Conservation (phyloP, 1,284 basidiomycete species). For the Tremellales sp. region DNA sequence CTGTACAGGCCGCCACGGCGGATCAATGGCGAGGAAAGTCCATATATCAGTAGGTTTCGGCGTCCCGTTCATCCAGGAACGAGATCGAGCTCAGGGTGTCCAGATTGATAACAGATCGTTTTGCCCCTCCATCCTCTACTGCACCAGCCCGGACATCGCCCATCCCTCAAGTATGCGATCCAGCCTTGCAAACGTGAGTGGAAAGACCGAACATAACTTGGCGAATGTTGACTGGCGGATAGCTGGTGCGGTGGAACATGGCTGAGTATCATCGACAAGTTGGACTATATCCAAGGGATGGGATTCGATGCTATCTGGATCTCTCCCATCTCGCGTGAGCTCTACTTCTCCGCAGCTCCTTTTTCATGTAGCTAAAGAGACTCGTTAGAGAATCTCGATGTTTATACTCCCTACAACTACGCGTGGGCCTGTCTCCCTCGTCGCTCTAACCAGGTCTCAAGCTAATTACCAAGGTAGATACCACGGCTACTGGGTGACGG, state of each 20-base stretch:
- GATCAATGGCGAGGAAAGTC: conserved; percentile 46
- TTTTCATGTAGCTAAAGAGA: conserved; percentile 19
- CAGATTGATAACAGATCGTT: conserved; percentile 72
- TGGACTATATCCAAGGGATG: conserved; percentile 72
- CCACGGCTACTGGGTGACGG: conserved; percentile 53
- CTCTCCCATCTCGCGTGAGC: conserved; percentile 28
- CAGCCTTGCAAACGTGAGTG: conserved; percentile 22
- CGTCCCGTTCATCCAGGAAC: not conserved
- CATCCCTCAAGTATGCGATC: conserved; percentile 50
- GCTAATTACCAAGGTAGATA: no score
- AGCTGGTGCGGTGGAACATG: conserved; percentile 75
- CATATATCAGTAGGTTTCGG: conserved; percentile 47
- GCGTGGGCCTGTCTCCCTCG: no score
- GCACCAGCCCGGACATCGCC: conserved; percentile 51
- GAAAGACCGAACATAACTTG: conserved; percentile 21
- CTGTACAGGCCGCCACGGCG: conserved; percentile 38
- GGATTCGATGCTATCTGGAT: conserved; percentile 69
- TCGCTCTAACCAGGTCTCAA: no score
- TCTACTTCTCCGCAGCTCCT: not conserved
- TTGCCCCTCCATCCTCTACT: conserved; percentile 57
- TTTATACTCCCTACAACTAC: conserved; percentile 57
- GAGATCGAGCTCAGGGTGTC: not conserved
- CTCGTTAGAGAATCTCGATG: conserved; percentile 68
- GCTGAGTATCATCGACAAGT: conserved; percentile 65
- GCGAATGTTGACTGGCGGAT: conserved; percentile 40